Percentiles rank a stretch among this genome's conserved stretches.
Evolutionary conservation across 306 rosid genomes (phyloP).

Genomic region (Prunus padus): DNA sequence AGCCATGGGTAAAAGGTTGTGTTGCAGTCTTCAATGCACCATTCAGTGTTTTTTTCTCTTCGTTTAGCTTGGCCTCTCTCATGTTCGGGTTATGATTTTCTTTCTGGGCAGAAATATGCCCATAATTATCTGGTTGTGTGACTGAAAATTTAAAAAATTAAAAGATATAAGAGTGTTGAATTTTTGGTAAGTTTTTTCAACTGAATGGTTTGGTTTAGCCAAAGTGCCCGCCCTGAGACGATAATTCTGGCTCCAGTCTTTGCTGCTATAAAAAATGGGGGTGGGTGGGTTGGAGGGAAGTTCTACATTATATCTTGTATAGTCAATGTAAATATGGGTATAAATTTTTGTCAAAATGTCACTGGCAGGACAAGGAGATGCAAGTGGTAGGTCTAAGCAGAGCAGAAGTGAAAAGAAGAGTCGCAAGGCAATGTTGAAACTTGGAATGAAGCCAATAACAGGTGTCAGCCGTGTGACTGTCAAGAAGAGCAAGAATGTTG

Average conservation of each 20-base stretch:
- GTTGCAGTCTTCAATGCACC: not conserved
- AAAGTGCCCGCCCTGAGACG: not conserved
- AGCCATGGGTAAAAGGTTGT: not conserved
- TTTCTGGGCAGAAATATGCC: not conserved
- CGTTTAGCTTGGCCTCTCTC: not conserved
- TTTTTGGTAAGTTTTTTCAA: not conserved
- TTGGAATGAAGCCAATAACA: conserved; percentile 75
- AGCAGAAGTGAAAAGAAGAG: conserved; percentile 90
- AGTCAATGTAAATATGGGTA: not conserved
- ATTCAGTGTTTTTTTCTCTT: not conserved
- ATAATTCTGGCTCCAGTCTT: not conserved
- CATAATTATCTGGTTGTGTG: not conserved
- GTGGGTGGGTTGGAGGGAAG: not conserved
- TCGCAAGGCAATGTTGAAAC: conserved; percentile 87
- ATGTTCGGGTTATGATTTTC: not conserved
- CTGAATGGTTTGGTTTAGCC: not conserved
- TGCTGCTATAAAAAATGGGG: not conserved
- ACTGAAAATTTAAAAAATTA: not conserved
- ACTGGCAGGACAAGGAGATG: conserved; percentile 47
- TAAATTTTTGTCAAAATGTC: not conserved
- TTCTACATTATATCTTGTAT: not conserved
- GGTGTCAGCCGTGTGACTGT: conserved; percentile 86
- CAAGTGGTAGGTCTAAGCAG: conserved; percentile 81
- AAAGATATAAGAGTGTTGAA: not conserved
- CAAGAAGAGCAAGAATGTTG: conserved; percentile 86